Evolutionary conservation across 2,329 filamentous ascomycete species (phyloP).

Genomic region (Fusarium burgessii): DNA sequence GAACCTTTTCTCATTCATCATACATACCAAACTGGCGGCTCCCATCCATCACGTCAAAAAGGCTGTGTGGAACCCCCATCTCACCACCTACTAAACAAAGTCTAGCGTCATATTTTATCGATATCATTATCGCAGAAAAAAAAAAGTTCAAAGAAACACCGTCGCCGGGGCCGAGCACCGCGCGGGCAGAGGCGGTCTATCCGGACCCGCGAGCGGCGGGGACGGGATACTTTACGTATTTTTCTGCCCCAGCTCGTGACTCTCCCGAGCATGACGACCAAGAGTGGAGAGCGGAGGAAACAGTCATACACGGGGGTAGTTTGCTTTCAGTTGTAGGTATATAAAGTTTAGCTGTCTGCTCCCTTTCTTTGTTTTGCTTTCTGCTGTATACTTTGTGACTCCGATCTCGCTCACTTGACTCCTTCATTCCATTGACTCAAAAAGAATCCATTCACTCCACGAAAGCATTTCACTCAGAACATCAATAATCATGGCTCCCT

Average conservation of each 20-base stretch:
- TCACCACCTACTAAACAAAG: conserved; percentile 12
- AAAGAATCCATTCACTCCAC: not conserved
- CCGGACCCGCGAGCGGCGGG: conserved; percentile 28
- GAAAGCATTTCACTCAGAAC: not conserved
- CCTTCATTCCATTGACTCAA: not conserved
- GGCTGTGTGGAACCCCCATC: conserved; percentile 13
- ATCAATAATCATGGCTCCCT: conserved; percentile 57
- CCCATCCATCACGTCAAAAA: not conserved
- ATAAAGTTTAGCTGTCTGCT: conserved; percentile 14
- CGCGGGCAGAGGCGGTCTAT: conserved; percentile 48
- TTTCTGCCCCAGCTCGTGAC: conserved; percentile 17
- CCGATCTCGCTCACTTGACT: conserved; percentile 9
- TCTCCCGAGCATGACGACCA: not conserved
- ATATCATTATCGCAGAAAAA: not conserved
- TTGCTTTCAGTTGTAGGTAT: conserved; percentile 8
- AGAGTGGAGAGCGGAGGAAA: conserved; percentile 17
- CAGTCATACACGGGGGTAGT: conserved; percentile 4
- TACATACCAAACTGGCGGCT: conserved; percentile 11
- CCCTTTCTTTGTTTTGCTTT: not conserved
- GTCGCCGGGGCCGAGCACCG: conserved; percentile 41
- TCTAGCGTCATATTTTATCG: not conserved
- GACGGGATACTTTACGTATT: conserved; percentile 19
- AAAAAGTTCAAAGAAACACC: not conserved
- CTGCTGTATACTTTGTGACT: not conserved
- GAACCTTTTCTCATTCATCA: not conserved